Evolutionary conservation across 805 yeast species (phyloP), one percentile per base, ranked within the genome.

Genomic region (Candida patagonica): DNA sequence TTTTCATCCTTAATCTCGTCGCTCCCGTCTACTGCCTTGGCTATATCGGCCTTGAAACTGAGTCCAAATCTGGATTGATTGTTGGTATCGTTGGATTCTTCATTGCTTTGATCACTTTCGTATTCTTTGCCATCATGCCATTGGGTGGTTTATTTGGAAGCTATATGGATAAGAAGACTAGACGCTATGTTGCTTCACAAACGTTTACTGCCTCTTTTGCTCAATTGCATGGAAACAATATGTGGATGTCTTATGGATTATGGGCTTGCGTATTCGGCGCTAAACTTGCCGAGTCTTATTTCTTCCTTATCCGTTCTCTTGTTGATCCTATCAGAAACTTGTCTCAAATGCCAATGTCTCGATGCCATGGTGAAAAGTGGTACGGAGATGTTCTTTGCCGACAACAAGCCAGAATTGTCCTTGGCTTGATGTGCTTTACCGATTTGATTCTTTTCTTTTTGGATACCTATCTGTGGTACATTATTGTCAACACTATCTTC

Each of bases 391-490:
- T 57, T 26, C 66, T 88, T 43, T 92, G 99, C 71, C 68, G 63
- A 48, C 85, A 83, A 43, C 98, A 92, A 67, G 81, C 94, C 17
- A 81, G 76, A 59, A 78, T 94, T 55, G 87, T 86, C 31, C 70
- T 92, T 59, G 96, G 94, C 60, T 70, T 92, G 68, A 89, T 92
- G 95, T 77, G 74, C 52, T 77, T 82, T 45, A 89, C 95, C 38
- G 98, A 92, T 67, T 70, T 94, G 73, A 70, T 92, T 54, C 74
- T 92, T 66, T 92, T 92, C 82, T 92, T 92, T 79, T 74, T 92
- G 73, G 99, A 92, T 82, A 86, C 98, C 46, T 92, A 86, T 65
- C 75, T 92, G 81, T 92, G 99, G 99, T 92, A 92, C 73, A 88
- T 92, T 71, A 71, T 92, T 55, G 80, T 83, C 63, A 92, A 89